These are phyloP conservation scores for Globisporangium camurandrum DNA, from an alignment of 352 stramenopile genomes.

Conservation along the genomic window DNA sequence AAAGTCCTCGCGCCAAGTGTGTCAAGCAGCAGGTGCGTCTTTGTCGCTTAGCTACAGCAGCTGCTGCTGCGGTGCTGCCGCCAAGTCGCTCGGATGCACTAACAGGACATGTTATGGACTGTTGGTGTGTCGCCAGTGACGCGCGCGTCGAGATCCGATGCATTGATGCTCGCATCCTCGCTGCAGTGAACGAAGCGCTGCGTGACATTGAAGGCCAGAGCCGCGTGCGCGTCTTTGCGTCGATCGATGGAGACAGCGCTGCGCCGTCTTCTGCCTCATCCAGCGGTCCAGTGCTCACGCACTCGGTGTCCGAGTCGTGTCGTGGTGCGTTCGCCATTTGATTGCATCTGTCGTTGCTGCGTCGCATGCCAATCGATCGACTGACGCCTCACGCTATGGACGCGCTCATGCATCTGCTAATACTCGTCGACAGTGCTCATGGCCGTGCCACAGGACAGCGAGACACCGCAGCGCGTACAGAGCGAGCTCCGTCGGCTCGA, in stretches of 20 bases:
- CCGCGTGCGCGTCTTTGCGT: constrained; percentile 23
- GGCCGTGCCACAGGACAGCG: constrained; percentile 47
- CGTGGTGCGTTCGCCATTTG: constrained; percentile 21
- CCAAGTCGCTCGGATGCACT: not conserved
- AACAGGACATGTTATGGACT: no score
- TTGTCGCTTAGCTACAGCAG: no score
- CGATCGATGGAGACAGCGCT: not conserved
- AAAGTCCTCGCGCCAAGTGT: constrained; percentile 59
- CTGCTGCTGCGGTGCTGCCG: no score
- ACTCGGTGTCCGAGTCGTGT: constrained; percentile 47
- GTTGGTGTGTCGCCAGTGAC: constrained; percentile 1
- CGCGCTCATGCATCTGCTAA: not conserved
- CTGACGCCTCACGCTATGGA: not conserved
- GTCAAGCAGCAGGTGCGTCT: constrained; percentile 5
- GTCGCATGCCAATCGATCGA: no score
- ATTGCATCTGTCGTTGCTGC: not conserved
- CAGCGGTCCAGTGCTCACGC: constrained; percentile 25
- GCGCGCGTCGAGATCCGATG: constrained; percentile 24
- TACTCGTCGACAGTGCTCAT: constrained; percentile 36
- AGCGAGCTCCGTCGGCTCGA: constrained; percentile 54
- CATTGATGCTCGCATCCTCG: constrained; percentile 18
- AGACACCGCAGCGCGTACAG: constrained; percentile 57
- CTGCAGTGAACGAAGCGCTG: constrained; percentile 26
- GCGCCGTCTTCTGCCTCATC: constrained; percentile 1
- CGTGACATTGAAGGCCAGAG: constrained; percentile 42